A percentile compares a stretch with the other conserved stretches of the same genome.
Evolutionary conservation across 192 early-diverging fungal genomes (phyloP).

Genomic region (Umbelopsis sp.): DNA sequence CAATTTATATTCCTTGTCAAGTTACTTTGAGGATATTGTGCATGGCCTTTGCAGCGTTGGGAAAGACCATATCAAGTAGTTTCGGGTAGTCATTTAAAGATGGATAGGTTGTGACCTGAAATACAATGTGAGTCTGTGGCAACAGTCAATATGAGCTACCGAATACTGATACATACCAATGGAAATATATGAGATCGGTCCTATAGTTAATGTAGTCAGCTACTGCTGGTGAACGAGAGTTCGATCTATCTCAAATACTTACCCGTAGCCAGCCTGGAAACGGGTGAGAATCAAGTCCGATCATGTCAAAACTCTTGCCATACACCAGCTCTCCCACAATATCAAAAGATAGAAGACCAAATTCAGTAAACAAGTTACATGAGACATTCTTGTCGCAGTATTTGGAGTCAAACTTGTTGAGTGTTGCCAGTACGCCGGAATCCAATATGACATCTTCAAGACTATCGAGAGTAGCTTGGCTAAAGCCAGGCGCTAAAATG

Average conservation of each 20-base stretch:
- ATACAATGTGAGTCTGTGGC: background rate
- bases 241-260: background rate
- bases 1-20: background rate
- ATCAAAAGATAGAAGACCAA: conserved; percentile 2
- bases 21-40: background rate
- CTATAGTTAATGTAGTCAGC: background rate
- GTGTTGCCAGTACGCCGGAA: background rate
- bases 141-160: no score
- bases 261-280: conserved; percentile 7
- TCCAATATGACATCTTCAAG: conserved; percentile 3
- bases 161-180: background rate
- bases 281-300: background rate
- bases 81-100: background rate
- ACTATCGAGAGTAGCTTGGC: background rate
- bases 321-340: conserved; percentile 6
- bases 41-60: background rate
- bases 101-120: background rate
- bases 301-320: conserved; percentile 12
- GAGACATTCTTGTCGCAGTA: background rate
- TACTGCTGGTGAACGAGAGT: background rate
- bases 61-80: background rate
- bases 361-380: background rate
- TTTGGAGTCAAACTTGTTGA: background rate
- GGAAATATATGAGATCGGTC: background rate
- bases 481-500: background rate